phyloP scores from a whole-genome alignment of 176 grass and related monocot genomes.

The Secale cereale region DNA sequence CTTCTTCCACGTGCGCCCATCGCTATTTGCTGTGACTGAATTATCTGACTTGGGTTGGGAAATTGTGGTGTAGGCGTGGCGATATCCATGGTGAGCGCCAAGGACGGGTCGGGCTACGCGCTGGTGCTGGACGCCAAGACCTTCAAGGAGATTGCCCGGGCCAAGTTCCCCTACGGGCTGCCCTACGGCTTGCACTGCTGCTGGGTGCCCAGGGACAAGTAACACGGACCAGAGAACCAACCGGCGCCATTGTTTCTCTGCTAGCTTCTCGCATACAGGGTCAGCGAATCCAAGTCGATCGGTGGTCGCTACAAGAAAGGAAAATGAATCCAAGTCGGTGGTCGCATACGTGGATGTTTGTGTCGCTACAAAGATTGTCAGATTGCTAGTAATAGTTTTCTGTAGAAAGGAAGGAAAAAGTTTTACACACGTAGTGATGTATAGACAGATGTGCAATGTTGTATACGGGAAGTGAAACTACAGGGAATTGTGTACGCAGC shows the following conservation, averaged over 20 bases:
- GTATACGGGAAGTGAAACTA: neutral
- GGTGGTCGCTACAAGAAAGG: neutral
- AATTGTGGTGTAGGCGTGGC: constrained; percentile 46
- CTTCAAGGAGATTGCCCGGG: constrained; percentile 81
- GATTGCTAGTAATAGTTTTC: neutral
- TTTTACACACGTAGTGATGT: neutral
- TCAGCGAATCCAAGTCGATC: neutral
- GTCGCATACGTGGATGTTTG: neutral
- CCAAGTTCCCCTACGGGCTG: constrained; percentile 90
- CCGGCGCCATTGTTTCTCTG: neutral
- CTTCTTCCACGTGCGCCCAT: neutral
- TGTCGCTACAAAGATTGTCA: neutral
- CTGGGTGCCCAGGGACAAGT: constrained; percentile 71
- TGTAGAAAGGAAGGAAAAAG: neutral
- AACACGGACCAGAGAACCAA: neutral
- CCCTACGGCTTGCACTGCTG: constrained; percentile 97
- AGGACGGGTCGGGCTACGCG: constrained; percentile 75
- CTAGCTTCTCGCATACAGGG: neutral
- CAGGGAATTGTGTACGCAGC: neutral
- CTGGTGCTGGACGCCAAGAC: constrained; percentile 75
- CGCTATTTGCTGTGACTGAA: neutral
- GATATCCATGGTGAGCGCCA: constrained; percentile 89
- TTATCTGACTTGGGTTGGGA: neutral
- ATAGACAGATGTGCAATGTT: neutral
- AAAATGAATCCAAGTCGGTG: neutral